phyloP scores from a whole-genome alignment of 176 grass and related monocot species.

The Triticum dicoccoides region DNA sequence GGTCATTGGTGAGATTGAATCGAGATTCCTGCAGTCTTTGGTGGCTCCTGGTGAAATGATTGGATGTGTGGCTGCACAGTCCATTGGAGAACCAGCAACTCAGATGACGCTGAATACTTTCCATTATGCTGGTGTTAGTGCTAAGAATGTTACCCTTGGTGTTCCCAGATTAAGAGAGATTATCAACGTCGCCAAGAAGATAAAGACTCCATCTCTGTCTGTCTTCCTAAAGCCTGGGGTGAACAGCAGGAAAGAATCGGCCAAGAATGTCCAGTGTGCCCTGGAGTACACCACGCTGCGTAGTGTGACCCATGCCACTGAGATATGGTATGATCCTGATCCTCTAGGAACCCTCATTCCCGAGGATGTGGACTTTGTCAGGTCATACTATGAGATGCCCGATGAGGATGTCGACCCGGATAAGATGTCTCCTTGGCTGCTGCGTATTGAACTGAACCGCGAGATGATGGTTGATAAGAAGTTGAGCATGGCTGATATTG shows the following conservation, averaged over 20 bases:
- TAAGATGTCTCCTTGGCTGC: conserved; percentile 94
- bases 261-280: conserved; percentile 97
- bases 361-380: conserved; percentile 93
- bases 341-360: conserved; percentile 84
- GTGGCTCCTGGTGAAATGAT: conserved; percentile 98
- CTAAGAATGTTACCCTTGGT: conserved; percentile 99
- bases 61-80: conserved; percentile 96
- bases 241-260: conserved; percentile 77
- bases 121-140: conserved; percentile 99
- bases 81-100: conserved; percentile 92
- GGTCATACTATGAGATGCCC: conserved; percentile 98
- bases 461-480: conserved; percentile 99
- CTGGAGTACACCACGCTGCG: conserved; percentile 92
- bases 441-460: conserved; percentile 92
- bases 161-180: conserved; percentile 96
- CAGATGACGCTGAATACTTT: conserved; percentile 98
- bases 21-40: conserved; percentile 88
- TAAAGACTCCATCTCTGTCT: conserved; percentile 89
- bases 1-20: conserved; percentile 97
- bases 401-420: conserved; percentile 90
- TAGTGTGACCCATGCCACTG: conserved; percentile 96
- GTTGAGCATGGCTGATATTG: conserved; percentile 97
- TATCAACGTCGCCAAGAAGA: conserved; percentile 99
- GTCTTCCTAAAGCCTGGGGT: conserved; percentile 82
- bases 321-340: conserved; percentile 97